phyloP scores from a whole-genome alignment of 129 eudicot genomes.

The Ambrosia trifida region DNA sequence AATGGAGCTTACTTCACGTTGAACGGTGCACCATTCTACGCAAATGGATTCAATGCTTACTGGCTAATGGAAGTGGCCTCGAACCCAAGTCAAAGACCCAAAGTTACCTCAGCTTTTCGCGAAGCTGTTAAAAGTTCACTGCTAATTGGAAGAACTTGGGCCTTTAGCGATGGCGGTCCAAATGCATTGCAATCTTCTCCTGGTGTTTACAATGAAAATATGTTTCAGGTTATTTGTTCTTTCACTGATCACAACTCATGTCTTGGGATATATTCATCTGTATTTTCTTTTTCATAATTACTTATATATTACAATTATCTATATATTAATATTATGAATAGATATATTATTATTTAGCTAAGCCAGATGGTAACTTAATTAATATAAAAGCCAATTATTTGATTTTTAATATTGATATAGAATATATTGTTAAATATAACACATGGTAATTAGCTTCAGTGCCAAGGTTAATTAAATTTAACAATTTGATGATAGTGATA shows the following conservation, averaged over 20 bases:
- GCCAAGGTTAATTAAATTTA: no score
- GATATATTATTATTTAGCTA: no score
- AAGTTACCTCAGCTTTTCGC: slow-evolving; percentile 43
- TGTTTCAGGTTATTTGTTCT: slow-evolving; percentile 47
- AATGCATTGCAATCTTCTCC: slow-evolving; percentile 62
- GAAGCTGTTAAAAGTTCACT: slow-evolving; percentile 50
- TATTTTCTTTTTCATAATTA: no score
- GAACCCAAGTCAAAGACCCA: slow-evolving; percentile 42
- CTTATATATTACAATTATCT: no score
- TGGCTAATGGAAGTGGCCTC: slow-evolving; percentile 67
- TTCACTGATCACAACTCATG: neutral
- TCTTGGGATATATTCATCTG: neutral
- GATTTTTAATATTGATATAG: no score
- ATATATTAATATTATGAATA: no score
- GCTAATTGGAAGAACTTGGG: slow-evolving; percentile 62
- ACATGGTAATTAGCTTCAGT: no score
- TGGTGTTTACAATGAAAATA: slow-evolving; percentile 60
- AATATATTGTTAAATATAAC: no score
- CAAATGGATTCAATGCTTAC: slow-evolving; percentile 71
- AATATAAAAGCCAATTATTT: no score
- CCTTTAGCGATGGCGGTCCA: slow-evolving; percentile 61
- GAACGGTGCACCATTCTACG: slow-evolving; percentile 54
- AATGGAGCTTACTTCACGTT: slow-evolving; percentile 41
- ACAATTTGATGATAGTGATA: no score
- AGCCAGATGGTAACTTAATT: no score